Conservation (phyloP, 305 asterid genomes). For the Fraxinus sp. region DNA sequence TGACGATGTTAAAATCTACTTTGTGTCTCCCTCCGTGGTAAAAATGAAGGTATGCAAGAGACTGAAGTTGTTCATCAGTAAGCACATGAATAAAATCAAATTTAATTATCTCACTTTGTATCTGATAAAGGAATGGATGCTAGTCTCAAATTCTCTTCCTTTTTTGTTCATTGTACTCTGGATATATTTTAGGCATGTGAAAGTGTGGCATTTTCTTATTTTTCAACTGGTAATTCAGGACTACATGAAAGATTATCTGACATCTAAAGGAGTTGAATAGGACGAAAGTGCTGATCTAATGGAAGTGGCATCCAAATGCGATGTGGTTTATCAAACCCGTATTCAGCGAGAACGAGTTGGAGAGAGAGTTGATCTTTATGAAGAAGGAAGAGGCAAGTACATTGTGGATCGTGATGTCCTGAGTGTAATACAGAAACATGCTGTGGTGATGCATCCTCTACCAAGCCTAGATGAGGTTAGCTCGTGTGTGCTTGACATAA, state of each 20-base stretch:
- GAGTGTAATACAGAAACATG: conserved; percentile 77
- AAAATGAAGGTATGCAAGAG: conserved; percentile 71
- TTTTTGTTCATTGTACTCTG: neutral
- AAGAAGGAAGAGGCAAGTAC: conserved; percentile 84
- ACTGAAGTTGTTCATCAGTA: neutral
- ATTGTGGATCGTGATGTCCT: conserved; percentile 55
- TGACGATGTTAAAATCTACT: conserved; percentile 71
- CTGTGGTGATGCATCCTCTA: conserved; percentile 88
- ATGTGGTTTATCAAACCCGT: conserved; percentile 80
- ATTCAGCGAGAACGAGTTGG: conserved; percentile 82
- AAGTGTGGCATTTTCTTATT: neutral
- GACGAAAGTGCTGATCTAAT: conserved; percentile 76
- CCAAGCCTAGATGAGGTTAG: conserved; percentile 92
- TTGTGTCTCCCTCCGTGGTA: conserved; percentile 82
- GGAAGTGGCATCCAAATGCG: conserved; percentile 90
- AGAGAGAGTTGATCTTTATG: conserved; percentile 69
- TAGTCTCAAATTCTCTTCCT: neutral
- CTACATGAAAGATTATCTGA: conserved; percentile 80
- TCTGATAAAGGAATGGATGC: neutral
- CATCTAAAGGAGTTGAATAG: conserved; percentile 73
- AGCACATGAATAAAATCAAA: neutral
- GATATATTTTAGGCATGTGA: neutral
- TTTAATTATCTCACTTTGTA: neutral
- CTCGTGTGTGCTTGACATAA: neutral
- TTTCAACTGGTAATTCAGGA: conserved; percentile 41